Evolutionary conservation across 352 stramenopile species (phyloP).

Genomic region (Globisporangium polare): DNA sequence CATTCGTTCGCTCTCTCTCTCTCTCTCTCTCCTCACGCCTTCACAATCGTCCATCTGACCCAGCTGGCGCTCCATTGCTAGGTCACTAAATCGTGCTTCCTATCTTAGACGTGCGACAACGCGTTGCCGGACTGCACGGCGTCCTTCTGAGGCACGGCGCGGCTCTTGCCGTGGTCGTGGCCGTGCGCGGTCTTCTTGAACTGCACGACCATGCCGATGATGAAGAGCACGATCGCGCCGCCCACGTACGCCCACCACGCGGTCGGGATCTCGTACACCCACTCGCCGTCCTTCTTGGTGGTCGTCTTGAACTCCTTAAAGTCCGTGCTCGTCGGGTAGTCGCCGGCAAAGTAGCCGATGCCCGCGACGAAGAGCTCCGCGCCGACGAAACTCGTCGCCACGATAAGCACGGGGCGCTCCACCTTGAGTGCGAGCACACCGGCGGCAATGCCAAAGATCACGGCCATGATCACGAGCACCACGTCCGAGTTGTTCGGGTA

Average conservation of each 20-base stretch:
- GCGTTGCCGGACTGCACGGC: slow-evolving; percentile 8
- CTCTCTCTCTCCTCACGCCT: not conserved
- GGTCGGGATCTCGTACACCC: slow-evolving; percentile 56
- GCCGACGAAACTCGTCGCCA: slow-evolving; percentile 49
- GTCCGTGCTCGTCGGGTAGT: slow-evolving; percentile 50
- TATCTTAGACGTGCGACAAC: slow-evolving; percentile 8
- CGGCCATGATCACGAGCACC: slow-evolving; percentile 41
- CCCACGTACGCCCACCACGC: slow-evolving; percentile 78
- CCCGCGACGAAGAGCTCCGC: slow-evolving; percentile 38
- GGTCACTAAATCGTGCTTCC: not conserved
- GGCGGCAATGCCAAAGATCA: slow-evolving; percentile 31
- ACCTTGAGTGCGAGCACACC: slow-evolving; percentile 43
- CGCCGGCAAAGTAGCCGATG: slow-evolving; percentile 51
- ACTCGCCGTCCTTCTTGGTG: slow-evolving; percentile 26
- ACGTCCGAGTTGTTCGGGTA: slow-evolving; percentile 36
- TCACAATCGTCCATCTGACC: not conserved
- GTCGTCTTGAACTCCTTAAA: slow-evolving; percentile 34
- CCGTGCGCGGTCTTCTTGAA: slow-evolving; percentile 57
- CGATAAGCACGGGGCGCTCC: slow-evolving; percentile 49
- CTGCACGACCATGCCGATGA: slow-evolving; percentile 57
- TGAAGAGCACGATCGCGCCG: slow-evolving; percentile 47
- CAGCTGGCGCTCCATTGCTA: not conserved
- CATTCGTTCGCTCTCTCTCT: too few species aligned
- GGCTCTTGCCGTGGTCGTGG: slow-evolving; percentile 37
- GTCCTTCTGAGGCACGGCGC: slow-evolving; percentile 18